Percentiles rank a stretch among this genome's conserved stretches.
Evolutionary conservation across 1,284 basidiomycete genomes (phyloP).

Genomic region (Inonotus hispidus): DNA sequence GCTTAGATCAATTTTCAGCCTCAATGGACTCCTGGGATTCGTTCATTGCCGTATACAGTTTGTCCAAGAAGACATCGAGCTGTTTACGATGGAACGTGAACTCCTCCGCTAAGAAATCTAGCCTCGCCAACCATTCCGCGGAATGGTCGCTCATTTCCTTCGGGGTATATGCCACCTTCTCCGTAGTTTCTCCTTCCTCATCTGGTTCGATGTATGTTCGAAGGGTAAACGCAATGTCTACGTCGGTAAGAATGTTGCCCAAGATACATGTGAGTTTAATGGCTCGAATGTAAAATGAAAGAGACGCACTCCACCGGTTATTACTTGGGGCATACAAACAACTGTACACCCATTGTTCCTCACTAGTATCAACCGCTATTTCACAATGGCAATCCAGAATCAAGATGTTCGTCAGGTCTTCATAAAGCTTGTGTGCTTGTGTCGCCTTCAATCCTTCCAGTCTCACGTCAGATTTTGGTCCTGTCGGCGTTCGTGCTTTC

Average conservation of each 20-base stretch:
- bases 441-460: constrained; percentile 6
- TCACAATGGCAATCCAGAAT: constrained; percentile 30
- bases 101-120: constrained; percentile 55
- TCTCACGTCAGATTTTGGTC: constrained; percentile 1
- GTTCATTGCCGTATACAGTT: constrained; percentile 44
- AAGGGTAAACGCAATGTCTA: constrained; percentile 58
- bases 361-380: constrained; percentile 24
- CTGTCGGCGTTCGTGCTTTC: neutral
- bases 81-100: constrained; percentile 68
- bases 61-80: constrained; percentile 56
- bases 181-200: constrained; percentile 24
- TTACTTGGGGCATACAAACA: constrained; percentile 30
- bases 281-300: neutral
- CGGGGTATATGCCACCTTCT: constrained; percentile 56
- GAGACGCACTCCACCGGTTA: constrained; percentile 6
- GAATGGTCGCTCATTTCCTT: constrained; percentile 57
- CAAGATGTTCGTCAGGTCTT: constrained; percentile 37
- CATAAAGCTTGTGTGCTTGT: constrained; percentile 44
- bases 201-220: constrained; percentile 39
- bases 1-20: constrained; percentile 16
- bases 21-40: constrained; percentile 26
- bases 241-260: neutral
- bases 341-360: constrained; percentile 28
- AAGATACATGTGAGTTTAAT: neutral
- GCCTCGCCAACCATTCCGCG: constrained; percentile 43